Base-by-base conservation (phyloP, 202 grass and related monocot genomes). In the Brachypodium distachyon region DNA sequence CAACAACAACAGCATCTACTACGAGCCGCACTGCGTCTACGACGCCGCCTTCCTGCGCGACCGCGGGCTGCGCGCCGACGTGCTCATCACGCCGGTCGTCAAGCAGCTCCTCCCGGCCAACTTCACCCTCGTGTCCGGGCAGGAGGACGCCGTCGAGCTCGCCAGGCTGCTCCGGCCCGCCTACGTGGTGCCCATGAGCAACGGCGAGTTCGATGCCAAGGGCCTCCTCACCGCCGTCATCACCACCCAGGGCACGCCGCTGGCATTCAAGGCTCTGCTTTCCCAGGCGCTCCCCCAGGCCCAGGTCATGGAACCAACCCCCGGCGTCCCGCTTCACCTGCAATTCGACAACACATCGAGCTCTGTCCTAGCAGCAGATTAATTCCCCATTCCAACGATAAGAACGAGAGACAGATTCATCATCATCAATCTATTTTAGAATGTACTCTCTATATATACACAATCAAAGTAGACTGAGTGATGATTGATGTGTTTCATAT, bases 101-200 rank as follows among this genome's bases (percentile, higher is more conserved):
- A 97, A 86, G 70, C 94, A 97, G 82, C 39, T 94, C 67, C 86
- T 97, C 18, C 91, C 91, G 12, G 86, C 59, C 33, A 50, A 60
- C 67, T 98, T 94, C 89, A 94, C 87, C 71, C 88, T 98, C 68
- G 91, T 98, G 36, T 92, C 95, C 26, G 95, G 89, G 23, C 91
- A 98, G 84, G 89, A 98, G 86, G 91, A 98, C 36, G 89, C 95
- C 52, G 90, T 98, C 25, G 74, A 83, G 63, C 87, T 94, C 12
- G 87, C 87, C 62, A 85, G 63, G 62, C 76, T 83, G 82, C 87
- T 94, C 61, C 42, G 58, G 43, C 72, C 95, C 5, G 88, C 77
- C 80, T 90, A 90, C 79, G 86, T 97, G 14, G 87, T 97, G n/a
- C 81, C 91, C 12, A 97, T 97, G 94, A 90, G 84, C 84, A 97